phyloP scores from a whole-genome alignment of 2,329 filamentous ascomycete genomes.

The Fonsecaea pedrosoi region DNA sequence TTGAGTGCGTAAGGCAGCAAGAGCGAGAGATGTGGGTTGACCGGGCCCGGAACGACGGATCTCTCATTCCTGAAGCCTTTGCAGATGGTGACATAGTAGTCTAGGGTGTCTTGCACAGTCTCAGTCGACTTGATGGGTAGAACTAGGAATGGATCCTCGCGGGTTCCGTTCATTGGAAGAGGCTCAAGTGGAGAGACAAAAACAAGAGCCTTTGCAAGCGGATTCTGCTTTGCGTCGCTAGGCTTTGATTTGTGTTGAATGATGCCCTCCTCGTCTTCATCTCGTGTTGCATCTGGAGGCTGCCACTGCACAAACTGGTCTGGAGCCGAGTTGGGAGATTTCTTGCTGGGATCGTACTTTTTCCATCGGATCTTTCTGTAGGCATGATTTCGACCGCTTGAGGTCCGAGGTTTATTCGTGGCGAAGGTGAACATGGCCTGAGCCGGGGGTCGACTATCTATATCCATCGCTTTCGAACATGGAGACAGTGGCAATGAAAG shows the following conservation, averaged over 20 bases:
- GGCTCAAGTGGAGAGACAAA: constrained; percentile 30
- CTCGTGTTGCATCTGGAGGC: constrained; percentile 13
- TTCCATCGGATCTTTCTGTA: constrained; percentile 35
- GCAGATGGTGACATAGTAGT: constrained; percentile 36
- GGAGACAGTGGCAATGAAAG: not conserved
- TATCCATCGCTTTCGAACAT: constrained; percentile 6
- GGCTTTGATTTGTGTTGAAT: not conserved
- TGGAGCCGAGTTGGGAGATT: not conserved
- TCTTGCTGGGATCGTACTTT: constrained; percentile 29
- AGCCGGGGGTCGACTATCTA: constrained; percentile 9
- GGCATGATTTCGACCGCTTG: constrained; percentile 3
- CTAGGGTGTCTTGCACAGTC: constrained; percentile 31
- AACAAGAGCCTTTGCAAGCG: not conserved
- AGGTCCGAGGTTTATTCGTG: constrained; percentile 2
- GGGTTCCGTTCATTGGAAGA: constrained; percentile 33
- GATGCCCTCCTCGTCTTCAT: not conserved
- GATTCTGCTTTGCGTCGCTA: constrained; percentile 1
- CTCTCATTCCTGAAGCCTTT: constrained; percentile 17
- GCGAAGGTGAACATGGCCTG: constrained; percentile 12
- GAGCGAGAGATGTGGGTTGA: constrained; percentile 37
- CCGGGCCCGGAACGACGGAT: constrained; percentile 11
- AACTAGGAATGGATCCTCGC: constrained; percentile 32
- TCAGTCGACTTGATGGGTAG: constrained; percentile 35
- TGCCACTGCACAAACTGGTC: constrained; percentile 32
- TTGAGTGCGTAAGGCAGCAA: constrained; percentile 37